A percentile compares a stretch with the other conserved stretches of the same genome.
Conservation (phyloP, 2,329 filamentous ascomycete genomes). For the Mycogone perniciosa region DNA sequence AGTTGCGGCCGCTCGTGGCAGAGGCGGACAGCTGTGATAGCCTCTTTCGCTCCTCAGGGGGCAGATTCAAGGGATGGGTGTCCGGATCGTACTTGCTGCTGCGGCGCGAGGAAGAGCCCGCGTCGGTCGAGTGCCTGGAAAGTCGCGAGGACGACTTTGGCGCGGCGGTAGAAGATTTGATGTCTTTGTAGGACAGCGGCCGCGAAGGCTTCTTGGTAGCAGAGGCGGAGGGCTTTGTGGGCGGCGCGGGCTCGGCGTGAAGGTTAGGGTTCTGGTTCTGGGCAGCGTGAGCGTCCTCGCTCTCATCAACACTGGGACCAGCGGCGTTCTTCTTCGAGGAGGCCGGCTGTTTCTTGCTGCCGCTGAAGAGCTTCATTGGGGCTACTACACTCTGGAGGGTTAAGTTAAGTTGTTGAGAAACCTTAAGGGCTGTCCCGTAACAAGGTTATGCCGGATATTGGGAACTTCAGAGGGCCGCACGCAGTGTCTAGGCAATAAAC, state of each 20-base stretch:
- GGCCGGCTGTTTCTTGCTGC: slow-evolving; percentile 33
- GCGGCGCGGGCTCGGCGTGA: slow-evolving; percentile 31
- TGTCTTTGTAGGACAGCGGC: slow-evolving; percentile 26
- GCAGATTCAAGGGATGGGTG: slow-evolving; percentile 83
- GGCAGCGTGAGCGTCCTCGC: slow-evolving; percentile 31
- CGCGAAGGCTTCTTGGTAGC: slow-evolving; percentile 24
- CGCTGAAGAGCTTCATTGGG: slow-evolving; percentile 48
- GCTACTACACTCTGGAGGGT: slow-evolving; percentile 11
- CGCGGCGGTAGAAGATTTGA: slow-evolving; percentile 20
- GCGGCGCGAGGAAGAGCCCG: slow-evolving; percentile 40
- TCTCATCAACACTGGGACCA: slow-evolving; percentile 27
- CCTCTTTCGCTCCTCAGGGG: slow-evolving; percentile 78
- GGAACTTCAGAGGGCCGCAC: slow-evolving; percentile 15
- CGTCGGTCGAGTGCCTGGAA: slow-evolving; percentile 44
- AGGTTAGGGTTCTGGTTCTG: slow-evolving; percentile 24
- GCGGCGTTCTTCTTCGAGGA: slow-evolving; percentile 37
- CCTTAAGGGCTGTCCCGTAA: slow-evolving; percentile 28
- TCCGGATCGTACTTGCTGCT: slow-evolving; percentile 57
- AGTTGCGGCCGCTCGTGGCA: slow-evolving; percentile 52
- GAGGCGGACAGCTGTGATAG: slow-evolving; percentile 59
- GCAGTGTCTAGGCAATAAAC: slow-evolving; percentile 22
- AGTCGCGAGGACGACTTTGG: slow-evolving; percentile 36
- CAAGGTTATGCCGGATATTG: slow-evolving; percentile 35
- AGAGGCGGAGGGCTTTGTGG: slow-evolving; percentile 31
- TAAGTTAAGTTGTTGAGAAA: slow-evolving; percentile 2